Conservation (phyloP, 768 basidiomycete genomes). For the Agrocybe pediades region DNA sequence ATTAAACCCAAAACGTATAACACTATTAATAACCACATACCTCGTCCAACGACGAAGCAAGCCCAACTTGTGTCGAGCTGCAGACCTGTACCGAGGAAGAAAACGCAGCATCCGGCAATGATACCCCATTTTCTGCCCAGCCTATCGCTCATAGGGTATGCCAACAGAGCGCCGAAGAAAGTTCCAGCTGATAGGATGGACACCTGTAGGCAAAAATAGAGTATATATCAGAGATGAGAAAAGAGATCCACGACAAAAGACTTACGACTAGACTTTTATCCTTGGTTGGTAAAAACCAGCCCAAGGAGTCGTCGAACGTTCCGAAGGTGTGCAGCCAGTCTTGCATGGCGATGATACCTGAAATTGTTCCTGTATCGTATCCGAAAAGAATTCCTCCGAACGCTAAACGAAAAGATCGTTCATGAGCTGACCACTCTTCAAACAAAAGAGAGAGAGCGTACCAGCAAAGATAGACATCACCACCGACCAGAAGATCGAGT, state of each 20-base stretch:
- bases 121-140: constrained; percentile 60
- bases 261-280: constrained; percentile 38
- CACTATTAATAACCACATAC: constrained; percentile 76
- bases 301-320: constrained; percentile 18
- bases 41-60: constrained; percentile 16
- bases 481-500: constrained; percentile 30
- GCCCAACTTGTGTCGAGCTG: constrained; percentile 49
- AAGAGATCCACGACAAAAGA: background rate
- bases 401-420: constrained; percentile 18
- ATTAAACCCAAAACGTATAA: background rate
- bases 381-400: constrained; percentile 50
- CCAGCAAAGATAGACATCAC: constrained; percentile 39
- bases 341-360: constrained; percentile 66
- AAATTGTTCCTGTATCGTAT: constrained; percentile 79
- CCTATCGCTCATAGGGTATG: constrained; percentile 34
- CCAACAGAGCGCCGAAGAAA: constrained; percentile 68
- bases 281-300: constrained; percentile 42
- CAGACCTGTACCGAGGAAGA: constrained; percentile 60
- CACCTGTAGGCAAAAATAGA: constrained; percentile 3
- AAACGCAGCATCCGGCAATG: constrained; percentile 55
- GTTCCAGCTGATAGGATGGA: constrained; percentile 82
- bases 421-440: background rate
- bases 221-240: too few species aligned
- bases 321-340: constrained; percentile 56
- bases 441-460: constrained; percentile 14